Conservation (phyloP, 2,329 filamentous ascomycete genomes). For the Fusarium concolor region DNA sequence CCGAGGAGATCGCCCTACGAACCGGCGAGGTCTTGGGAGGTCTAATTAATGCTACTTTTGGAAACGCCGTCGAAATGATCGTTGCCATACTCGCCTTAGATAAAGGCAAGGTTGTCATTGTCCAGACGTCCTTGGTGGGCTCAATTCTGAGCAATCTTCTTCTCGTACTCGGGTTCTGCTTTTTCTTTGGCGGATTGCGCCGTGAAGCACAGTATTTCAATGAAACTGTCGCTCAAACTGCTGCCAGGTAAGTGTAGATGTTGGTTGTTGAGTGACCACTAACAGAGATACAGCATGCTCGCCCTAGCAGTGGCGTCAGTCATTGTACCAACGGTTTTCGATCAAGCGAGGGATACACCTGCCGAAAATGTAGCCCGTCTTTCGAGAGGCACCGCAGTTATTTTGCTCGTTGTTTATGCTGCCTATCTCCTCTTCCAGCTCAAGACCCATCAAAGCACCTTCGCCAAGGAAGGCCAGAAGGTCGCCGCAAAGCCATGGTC, state of each 20-base stretch:
- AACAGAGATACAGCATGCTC: constrained; percentile 60
- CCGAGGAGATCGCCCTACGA: constrained; percentile 86
- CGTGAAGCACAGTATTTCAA: constrained; percentile 90
- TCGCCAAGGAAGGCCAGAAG: constrained; percentile 83
- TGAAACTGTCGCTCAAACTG: constrained; percentile 89
- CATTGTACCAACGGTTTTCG: constrained; percentile 91
- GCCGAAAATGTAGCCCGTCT: constrained; percentile 67
- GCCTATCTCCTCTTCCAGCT: constrained; percentile 93
- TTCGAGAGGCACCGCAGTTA: constrained; percentile 80
- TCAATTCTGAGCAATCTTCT: constrained; percentile 92
- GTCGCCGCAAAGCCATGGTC: constrained; percentile 69
- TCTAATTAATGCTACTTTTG: constrained; percentile 90
- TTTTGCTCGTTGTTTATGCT: constrained; percentile 84
- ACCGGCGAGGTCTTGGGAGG: constrained; percentile 89
- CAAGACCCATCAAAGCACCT: constrained; percentile 83
- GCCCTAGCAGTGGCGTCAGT: constrained; percentile 82
- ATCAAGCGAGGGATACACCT: constrained; percentile 60
- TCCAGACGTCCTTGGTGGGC: constrained; percentile 92
- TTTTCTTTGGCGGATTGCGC: constrained; percentile 86
- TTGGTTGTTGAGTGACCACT: too few relatives aligned
- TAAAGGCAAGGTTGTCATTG: constrained; percentile 81
- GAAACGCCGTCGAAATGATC: constrained; percentile 91
- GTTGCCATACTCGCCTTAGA: constrained; percentile 86
- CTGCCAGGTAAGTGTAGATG: constrained; percentile 58
- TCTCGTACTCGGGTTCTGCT: constrained; percentile 90